Evolutionary conservation across 163 green algal species (phyloP), one percentile per base, ranked within the genome.

Genomic region (Scenedesmus sp.): DNA sequence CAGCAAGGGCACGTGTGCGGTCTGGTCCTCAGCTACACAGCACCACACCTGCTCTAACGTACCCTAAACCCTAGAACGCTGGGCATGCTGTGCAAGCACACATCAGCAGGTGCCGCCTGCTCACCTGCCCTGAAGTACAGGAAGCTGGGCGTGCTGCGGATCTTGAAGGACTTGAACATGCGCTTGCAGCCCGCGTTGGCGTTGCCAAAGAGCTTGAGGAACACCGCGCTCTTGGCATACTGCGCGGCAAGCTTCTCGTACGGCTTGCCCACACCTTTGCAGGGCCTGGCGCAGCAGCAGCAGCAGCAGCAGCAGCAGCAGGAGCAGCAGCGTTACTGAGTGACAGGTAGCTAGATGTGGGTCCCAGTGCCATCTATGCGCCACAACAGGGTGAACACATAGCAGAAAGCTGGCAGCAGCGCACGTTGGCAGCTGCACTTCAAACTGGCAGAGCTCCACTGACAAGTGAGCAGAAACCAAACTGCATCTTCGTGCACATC

Each of bases 141-240:
- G 60, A 93, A 93, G 15, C 67, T 81, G 3, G 90, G 90, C n/a
- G 90, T 93, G 74, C 76, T 89, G 77, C 90, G 84, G 8, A 93
- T 82, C 46, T 87, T 87, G 84, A 93, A 88, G 2, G 64, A 1
- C 82, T 82, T 88, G 90, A 93, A 91, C 73, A 93, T 62, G 8
- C 46, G 12, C 46, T 93, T 93, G 84, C 76, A 89, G 18, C 26
- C 54, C 3, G 54, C 82, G 92, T 96, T 96, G 88, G 89, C 91
- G 76, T 96, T 96, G 55, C 94, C 94, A 88, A 95, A 96, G 77
- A 96, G 92, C 92, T 93, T 91, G 4, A 93, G 84, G 84, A 93
- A 90, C 18, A 91, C 79, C 3, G 83, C 90, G 3, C 18, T 9
- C 26, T 87, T 81, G 8, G 15, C 59, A 73, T 93, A 91, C 2